Conservation (phyloP, 352 stramenopile species). For the Globisporangium solare region DNA sequence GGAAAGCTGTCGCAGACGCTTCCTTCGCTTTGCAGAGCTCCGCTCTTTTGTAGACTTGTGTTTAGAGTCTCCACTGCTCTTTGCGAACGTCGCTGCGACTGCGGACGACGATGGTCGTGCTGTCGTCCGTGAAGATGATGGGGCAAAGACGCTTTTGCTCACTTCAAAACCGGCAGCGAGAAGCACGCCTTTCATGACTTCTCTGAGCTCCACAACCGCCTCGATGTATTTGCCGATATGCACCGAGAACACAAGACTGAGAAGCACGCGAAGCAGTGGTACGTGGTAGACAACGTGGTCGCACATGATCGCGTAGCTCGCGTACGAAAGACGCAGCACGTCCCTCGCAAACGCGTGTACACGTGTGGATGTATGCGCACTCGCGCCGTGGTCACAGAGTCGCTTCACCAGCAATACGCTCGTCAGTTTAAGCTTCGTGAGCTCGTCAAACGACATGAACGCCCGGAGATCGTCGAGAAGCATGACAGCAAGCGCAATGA, state of each 20-base stretch:
- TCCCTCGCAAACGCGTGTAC: not conserved
- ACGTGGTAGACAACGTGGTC: slow-evolving; percentile 64
- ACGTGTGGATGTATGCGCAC: not conserved
- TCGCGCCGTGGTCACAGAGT: slow-evolving; percentile 22
- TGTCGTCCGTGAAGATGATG: too few species aligned
- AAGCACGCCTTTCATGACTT: slow-evolving; percentile 36
- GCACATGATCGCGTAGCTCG: slow-evolving; percentile 48
- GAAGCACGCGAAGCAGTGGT: slow-evolving; percentile 44
- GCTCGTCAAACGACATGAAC: slow-evolving; percentile 23
- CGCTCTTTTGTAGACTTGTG: not conserved
- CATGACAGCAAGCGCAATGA: slow-evolving; percentile 23
- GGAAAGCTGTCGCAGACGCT: slow-evolving; percentile 3
- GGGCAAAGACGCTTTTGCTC: not conserved
- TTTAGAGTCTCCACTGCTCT: not conserved
- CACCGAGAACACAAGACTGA: slow-evolving; percentile 34
- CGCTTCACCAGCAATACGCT: slow-evolving; percentile 35
- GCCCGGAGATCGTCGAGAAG: slow-evolving; percentile 34
- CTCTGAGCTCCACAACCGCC: slow-evolving; percentile 25
- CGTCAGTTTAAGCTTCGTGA: slow-evolving; percentile 39
- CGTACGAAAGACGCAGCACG: slow-evolving; percentile 13
- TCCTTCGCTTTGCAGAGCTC: slow-evolving; percentile 1
- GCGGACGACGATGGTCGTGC: not conserved
- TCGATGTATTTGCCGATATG: slow-evolving; percentile 18
- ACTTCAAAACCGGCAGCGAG: slow-evolving; percentile 31
- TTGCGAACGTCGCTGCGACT: not conserved